Evolutionary conservation across 495 filamentous ascomycete species (phyloP).

Genomic region (Schizothecium vesticola): DNA sequence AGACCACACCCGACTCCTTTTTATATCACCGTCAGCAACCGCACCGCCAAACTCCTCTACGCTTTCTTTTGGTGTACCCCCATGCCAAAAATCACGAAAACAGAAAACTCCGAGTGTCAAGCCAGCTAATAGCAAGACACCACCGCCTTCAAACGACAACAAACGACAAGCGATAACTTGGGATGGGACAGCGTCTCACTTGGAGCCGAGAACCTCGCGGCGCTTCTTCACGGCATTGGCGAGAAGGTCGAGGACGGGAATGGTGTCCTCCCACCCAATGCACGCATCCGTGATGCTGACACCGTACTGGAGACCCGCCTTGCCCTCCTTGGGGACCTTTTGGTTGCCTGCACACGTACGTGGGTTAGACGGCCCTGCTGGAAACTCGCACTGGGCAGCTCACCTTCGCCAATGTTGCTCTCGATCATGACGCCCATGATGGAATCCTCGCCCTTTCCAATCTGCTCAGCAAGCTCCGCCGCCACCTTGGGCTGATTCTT

Average conservation of each 20-base stretch:
- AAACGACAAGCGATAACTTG: neutral
- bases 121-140: neutral
- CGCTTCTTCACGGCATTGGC: conserved; percentile 75
- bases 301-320: conserved; percentile 83
- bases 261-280: conserved; percentile 92
- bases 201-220: conserved; percentile 36
- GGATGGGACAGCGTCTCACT: neutral
- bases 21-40: neutral
- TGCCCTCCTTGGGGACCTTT: conserved; percentile 88
- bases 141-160: neutral
- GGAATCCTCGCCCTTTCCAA: conserved; percentile 72
- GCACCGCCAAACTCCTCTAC: neutral
- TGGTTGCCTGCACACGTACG: conserved; percentile 58
- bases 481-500: conserved; percentile 97
- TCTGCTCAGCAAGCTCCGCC: conserved; percentile 71
- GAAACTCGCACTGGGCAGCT: neutral
- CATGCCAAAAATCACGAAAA: neutral
- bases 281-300: conserved; percentile 98
- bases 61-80: neutral
- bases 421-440: conserved; percentile 99
- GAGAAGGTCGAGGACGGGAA: conserved; percentile 67
- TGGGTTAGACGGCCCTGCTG: conserved; percentile 13
- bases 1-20: neutral
- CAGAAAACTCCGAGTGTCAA: neutral
- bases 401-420: conserved; percentile 91